These are phyloP conservation scores for Chaetomium globosum DNA, from an alignment of 2,329 filamentous ascomycete species.

Conservation along the genomic window DNA sequence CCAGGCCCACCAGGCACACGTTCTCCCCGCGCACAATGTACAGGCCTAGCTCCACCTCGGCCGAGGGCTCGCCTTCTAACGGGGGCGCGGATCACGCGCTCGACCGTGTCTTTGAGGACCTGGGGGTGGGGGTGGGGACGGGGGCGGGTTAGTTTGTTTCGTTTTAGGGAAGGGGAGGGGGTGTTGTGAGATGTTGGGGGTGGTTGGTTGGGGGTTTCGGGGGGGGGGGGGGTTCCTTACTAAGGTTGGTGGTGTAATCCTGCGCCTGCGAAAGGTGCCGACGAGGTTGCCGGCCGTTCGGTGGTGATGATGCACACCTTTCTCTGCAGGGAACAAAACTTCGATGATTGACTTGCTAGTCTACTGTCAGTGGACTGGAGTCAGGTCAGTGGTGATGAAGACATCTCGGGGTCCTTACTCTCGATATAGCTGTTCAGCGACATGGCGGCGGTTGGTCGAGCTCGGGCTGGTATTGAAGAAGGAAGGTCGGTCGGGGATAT, in stretches of 20 bases:
- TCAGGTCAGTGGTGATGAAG: no score
- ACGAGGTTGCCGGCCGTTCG: conserved; percentile 88
- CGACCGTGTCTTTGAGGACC: conserved; percentile 80
- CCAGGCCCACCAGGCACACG: conserved; percentile 83
- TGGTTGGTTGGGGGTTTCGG: not conserved
- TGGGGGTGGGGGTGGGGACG: conserved; percentile 42
- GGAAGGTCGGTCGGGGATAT: not conserved
- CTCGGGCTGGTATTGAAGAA: not conserved
- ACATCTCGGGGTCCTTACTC: conserved; percentile 33
- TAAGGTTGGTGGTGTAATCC: conserved; percentile 90
- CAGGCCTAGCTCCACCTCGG: conserved; percentile 79
- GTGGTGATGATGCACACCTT: conserved; percentile 89
- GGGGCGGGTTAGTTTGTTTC: not conserved
- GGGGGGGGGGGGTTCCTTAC: conserved; percentile 45
- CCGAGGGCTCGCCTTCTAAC: conserved; percentile 82
- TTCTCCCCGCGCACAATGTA: conserved; percentile 95
- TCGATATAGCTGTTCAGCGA: conserved; percentile 42
- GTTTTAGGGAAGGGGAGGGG: not conserved
- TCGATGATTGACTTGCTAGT: no score
- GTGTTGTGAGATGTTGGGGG: not conserved
- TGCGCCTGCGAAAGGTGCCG: conserved; percentile 85
- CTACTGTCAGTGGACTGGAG: no score
- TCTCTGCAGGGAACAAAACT: conserved; percentile 63
- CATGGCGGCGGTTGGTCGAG: conserved; percentile 29
- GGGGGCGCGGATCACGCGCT: conserved; percentile 83